Evolutionary conservation across 257 asterid species (phyloP).

Genomic region (Ilex aquifolium): DNA sequence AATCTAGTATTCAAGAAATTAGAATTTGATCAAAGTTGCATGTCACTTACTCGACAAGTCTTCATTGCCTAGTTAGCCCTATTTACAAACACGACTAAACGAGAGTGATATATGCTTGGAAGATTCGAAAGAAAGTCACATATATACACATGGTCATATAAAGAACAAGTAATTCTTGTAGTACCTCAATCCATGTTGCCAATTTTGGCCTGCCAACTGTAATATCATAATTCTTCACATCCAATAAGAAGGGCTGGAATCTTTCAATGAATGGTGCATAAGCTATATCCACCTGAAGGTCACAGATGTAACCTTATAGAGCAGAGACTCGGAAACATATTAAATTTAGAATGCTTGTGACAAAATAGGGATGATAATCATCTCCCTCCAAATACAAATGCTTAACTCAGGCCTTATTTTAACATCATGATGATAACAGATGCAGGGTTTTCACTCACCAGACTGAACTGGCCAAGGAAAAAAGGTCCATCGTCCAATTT

Average conservation of each 20-base stretch:
- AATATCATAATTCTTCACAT: conserved; percentile 56
- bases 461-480: conserved; percentile 76
- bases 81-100: neutral
- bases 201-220: conserved; percentile 55
- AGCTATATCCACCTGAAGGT: conserved; percentile 72
- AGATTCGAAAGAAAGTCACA: too few species aligned
- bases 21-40: too few species aligned
- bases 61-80: too few species aligned
- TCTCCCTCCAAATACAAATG: neutral
- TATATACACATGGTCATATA: neutral
- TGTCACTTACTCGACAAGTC: too few species aligned
- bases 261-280: conserved; percentile 72
- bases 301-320: neutral
- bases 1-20: too few species aligned
- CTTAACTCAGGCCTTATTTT: neutral
- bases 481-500: conserved; percentile 68
- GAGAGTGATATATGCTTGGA: neutral
- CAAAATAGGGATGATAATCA: too few species aligned
- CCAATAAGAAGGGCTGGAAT: conserved; percentile 41
- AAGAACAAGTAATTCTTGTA: neutral
- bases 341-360: too few species aligned
- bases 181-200: conserved; percentile 72
- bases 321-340: neutral
- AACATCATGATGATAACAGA: too few species aligned
- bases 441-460: conserved; percentile 34